phyloP scores from a whole-genome alignment of 2,329 filamentous ascomycete genomes.

The Verticillium dahliae region DNA sequence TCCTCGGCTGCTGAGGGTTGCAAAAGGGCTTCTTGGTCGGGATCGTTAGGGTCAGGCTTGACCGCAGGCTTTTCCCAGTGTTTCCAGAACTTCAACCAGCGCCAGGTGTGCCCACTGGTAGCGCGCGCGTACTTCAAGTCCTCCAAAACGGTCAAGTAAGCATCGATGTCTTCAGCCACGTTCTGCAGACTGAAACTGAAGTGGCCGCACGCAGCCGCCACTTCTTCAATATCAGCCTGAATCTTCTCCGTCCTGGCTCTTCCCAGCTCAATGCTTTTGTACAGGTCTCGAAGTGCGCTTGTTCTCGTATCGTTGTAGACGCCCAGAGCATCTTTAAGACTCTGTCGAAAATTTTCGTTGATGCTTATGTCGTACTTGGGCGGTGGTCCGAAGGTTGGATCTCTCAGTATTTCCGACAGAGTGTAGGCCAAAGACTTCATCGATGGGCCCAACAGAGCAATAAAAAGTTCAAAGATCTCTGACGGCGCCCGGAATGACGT shows the following conservation, averaged over 20 bases:
- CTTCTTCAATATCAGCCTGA: conserved; percentile 92
- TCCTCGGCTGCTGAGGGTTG: conserved; percentile 14
- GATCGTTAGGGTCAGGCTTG: conserved; percentile 24
- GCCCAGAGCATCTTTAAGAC: conserved; percentile 71
- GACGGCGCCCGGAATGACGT: conserved; percentile 47
- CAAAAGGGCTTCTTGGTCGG: conserved; percentile 35
- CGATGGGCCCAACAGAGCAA: conserved; percentile 79
- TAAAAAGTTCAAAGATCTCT: conserved; percentile 90
- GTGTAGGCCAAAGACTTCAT: conserved; percentile 96
- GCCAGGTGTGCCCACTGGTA: conserved; percentile 61
- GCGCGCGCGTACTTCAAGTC: conserved; percentile 71
- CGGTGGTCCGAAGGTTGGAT: conserved; percentile 70
- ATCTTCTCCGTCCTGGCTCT: conserved; percentile 64
- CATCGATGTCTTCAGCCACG: conserved; percentile 83
- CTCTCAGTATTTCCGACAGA: conserved; percentile 78
- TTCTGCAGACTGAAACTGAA: conserved; percentile 90
- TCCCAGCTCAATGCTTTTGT: conserved; percentile 69
- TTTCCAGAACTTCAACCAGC: conserved; percentile 80
- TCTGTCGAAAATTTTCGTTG: conserved; percentile 74
- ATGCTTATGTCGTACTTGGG: conserved; percentile 64
- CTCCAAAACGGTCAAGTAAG: conserved; percentile 77
- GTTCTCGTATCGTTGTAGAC: conserved; percentile 73
- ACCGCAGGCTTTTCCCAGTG: conserved; percentile 14
- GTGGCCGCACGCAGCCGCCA: conserved; percentile 94
- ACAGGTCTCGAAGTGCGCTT: conserved; percentile 71